Percentiles rank a stretch among this genome's conserved stretches.
These are phyloP conservation scores for Anisodus acutangulus DNA, from an alignment of 257 asterid genomes.

Conservation along the genomic window DNA sequence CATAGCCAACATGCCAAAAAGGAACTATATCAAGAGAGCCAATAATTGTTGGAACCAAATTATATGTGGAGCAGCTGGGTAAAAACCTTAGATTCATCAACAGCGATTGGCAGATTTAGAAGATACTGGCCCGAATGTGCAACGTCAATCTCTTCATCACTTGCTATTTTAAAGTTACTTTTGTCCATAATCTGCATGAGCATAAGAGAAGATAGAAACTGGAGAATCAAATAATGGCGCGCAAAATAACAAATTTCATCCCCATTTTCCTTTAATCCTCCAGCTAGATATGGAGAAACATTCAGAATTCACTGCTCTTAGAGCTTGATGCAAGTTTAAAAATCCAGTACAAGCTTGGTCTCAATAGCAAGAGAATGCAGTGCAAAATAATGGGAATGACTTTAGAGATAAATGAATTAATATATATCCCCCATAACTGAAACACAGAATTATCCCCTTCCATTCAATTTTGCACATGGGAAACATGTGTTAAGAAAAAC, in stretches of 20 bases:
- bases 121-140: constrained; percentile 96
- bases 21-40: background rate
- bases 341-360: constrained; percentile 19
- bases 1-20: constrained; percentile 19
- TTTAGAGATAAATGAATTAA: constrained; percentile 19
- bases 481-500: background rate
- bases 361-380: constrained; percentile 7
- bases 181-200: constrained; percentile 90
- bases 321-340: constrained; percentile 14
- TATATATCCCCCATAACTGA: background rate
- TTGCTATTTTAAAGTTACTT: constrained; percentile 90
- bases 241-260: constrained; percentile 24
- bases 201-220: constrained; percentile 31
- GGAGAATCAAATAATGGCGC: constrained; percentile 25
- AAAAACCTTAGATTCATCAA: constrained; percentile 89
- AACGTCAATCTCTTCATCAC: constrained; percentile 84
- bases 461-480: constrained; percentile 18
- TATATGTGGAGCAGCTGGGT: constrained; percentile 18
- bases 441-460: constrained; percentile 2
- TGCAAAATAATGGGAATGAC: background rate
- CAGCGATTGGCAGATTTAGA: constrained; percentile 89
- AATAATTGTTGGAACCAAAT: constrained; percentile 1
- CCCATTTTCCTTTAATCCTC: constrained; percentile 30
- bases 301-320: constrained; percentile 12
- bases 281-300: constrained; percentile 20